Evolutionary conservation across 345 rosid species (phyloP).

Genomic region (Hypericum androsaemum): DNA sequence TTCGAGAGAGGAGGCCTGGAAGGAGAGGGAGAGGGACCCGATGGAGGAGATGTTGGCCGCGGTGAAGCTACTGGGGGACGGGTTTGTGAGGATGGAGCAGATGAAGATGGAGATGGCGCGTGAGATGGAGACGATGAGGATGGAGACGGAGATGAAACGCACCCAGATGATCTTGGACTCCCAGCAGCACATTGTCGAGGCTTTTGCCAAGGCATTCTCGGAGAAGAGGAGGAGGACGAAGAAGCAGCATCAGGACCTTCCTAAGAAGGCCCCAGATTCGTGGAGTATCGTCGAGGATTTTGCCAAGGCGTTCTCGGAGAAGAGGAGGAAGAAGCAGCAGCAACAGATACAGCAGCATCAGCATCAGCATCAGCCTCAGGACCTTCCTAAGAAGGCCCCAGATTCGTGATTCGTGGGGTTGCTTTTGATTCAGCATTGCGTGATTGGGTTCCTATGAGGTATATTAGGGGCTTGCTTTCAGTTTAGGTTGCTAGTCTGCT

Average conservation of each 20-base stretch:
- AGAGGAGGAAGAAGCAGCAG: conserved; percentile 49
- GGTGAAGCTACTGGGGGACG: conserved; percentile 71
- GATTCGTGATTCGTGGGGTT: too few relatives aligned
- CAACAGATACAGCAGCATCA: too few relatives aligned
- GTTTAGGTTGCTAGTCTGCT: too few relatives aligned
- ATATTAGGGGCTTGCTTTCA: too few relatives aligned
- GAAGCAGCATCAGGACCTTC: too few relatives aligned
- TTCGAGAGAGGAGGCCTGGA: conserved; percentile 10
- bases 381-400: too few relatives aligned
- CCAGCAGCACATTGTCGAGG: conserved; percentile 67
- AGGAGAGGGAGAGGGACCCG: conserved; percentile 35
- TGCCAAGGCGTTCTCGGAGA: conserved; percentile 50
- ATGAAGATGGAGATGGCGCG: conserved; percentile 86
- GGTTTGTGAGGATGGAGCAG: conserved; percentile 73
- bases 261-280: too few relatives aligned
- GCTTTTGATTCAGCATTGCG: too few relatives aligned
- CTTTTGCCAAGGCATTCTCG: conserved; percentile 52
- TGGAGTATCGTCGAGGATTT: conserved; percentile 65
- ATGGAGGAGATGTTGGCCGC: conserved; percentile 72
- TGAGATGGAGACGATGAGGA: conserved; percentile 78
- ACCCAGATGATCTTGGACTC: conserved; percentile 81
- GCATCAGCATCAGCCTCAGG: too few relatives aligned
- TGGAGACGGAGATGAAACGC: conserved; percentile 92
- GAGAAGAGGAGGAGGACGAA: conserved; percentile 51
- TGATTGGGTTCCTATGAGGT: too few relatives aligned